These are phyloP conservation scores for Claviceps sp. DNA, from an alignment of 2,329 filamentous ascomycete species.

Conservation along the genomic window DNA sequence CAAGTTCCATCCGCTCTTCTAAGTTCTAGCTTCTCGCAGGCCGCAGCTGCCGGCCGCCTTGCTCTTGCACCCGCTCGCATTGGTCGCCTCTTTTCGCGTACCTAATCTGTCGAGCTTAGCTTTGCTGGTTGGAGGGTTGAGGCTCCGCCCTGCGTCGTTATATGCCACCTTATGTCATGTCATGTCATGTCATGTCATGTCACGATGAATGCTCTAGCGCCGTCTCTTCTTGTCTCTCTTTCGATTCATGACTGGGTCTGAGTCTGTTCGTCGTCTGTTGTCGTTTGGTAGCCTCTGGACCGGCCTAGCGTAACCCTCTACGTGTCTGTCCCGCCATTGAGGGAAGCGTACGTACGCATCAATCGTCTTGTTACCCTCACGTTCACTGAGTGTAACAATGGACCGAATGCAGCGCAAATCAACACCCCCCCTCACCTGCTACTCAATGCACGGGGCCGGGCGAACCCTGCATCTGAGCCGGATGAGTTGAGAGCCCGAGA, in stretches of 20 bases:
- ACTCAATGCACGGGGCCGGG: too few relatives aligned
- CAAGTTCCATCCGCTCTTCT: neutral
- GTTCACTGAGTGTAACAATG: too few relatives aligned
- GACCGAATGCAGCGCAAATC: too few relatives aligned
- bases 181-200: neutral
- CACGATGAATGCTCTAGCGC: neutral
- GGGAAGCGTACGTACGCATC: too few relatives aligned
- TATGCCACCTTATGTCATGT: neutral
- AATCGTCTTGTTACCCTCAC: too few relatives aligned
- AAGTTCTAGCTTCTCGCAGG: too few relatives aligned
- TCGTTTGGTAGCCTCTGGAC: neutral
- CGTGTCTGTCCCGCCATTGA: too few relatives aligned
- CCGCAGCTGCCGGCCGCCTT: neutral
- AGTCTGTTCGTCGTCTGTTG: neutral
- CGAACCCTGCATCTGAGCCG: too few relatives aligned
- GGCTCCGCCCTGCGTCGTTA: neutral
- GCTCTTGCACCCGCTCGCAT: neutral
- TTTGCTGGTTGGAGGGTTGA: too few relatives aligned
- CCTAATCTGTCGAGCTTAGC: too few relatives aligned
- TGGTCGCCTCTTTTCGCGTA: neutral
- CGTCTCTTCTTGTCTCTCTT: neutral
- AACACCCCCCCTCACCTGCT: too few relatives aligned
- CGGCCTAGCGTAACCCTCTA: too few relatives aligned
- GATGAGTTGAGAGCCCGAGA: neutral
- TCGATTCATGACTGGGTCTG: neutral